These are phyloP conservation scores for Setaria italica DNA, from an alignment of 202 grass and related monocot species.

Conservation along the genomic window DNA sequence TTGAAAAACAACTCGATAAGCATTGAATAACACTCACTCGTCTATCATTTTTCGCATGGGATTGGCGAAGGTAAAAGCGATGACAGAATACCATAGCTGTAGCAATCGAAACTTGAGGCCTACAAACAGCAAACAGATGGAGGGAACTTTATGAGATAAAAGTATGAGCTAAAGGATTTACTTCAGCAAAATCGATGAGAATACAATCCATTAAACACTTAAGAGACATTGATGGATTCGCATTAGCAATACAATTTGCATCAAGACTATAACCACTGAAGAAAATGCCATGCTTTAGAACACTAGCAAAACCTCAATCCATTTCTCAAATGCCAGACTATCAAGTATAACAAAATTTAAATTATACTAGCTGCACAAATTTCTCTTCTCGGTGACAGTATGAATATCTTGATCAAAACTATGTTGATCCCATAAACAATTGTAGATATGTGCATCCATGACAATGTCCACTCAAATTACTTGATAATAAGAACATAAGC, in stretches of 20 bases:
- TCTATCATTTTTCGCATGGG: constrained; percentile 91
- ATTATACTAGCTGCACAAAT: constrained; percentile 7
- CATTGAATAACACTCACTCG: constrained; percentile 62
- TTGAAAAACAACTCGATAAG: background rate
- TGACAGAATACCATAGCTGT: constrained; percentile 95
- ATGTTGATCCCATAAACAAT: background rate
- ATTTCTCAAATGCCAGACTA: constrained; percentile 25
- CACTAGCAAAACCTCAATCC: background rate
- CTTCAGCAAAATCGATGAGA: background rate
- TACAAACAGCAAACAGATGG: constrained; percentile 32
- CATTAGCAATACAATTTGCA: constrained; percentile 12
- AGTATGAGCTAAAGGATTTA: background rate
- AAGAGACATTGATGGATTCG: constrained; percentile 4
- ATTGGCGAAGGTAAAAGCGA: constrained; percentile 89
- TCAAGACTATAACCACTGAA: background rate
- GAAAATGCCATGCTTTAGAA: constrained; percentile 7
- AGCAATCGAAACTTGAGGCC: constrained; percentile 89
- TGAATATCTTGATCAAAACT: background rate
- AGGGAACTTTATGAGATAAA: background rate
- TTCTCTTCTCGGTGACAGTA: background rate
- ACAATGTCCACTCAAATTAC: constrained; percentile 1
- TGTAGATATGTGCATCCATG: background rate
- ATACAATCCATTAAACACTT: constrained; percentile 21
- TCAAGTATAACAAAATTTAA: constrained; percentile 14
- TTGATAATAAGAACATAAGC: too few species aligned